Base-by-base conservation (phyloP, 495 filamentous ascomycete genomes). In the Viridothelium virens region DNA sequence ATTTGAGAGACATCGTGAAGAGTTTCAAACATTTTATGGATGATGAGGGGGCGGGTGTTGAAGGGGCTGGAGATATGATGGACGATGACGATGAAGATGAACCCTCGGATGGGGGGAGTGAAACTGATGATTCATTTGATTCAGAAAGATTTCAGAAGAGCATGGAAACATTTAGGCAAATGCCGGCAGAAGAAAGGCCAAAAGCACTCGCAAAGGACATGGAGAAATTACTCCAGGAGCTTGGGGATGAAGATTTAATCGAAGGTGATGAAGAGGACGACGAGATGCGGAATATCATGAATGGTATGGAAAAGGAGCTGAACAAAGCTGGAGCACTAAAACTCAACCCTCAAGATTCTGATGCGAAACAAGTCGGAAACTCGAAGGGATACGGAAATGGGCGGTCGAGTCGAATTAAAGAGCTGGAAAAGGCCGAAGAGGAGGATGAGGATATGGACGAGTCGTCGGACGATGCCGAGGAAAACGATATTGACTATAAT, bases 91-190 rank as follows among this genome's bases (percentile, higher is more conserved):
- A 81, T 33, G 81, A 85, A 63, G 84, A 89, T 47, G 84, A 87
- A 37, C 82, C 85, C 31, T 80, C 86, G 44, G 81, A 84, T 18
- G 86, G 85, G 11, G 80, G 82, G 2, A 70, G 76, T 11, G 79
- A 76, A 65, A 38, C 12, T 66, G 36, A 89, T 63, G 84, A 89
- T 1, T 86, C 85, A 41, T 91, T 95, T 69, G 85, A 96, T 70
- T 92, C 96, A 76, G 85, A 87, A 36, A 89, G 92, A 67, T 96
- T 96, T 71, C 79, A 87, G 18, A 80, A 72, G 61, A 90, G 96
- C 87, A 96, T 97, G 91, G 85, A 87, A 64, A 91, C 96, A 73
- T 96, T 96, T 90, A 94, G 94, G 90, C 90, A 90, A 11, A 80
- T 95, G 75, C 87, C 90, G 31, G 63, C 76, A 11, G 74, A 75